phyloP scores from a whole-genome alignment of 129 eudicot genomes.

The Flaveria brownii region DNA sequence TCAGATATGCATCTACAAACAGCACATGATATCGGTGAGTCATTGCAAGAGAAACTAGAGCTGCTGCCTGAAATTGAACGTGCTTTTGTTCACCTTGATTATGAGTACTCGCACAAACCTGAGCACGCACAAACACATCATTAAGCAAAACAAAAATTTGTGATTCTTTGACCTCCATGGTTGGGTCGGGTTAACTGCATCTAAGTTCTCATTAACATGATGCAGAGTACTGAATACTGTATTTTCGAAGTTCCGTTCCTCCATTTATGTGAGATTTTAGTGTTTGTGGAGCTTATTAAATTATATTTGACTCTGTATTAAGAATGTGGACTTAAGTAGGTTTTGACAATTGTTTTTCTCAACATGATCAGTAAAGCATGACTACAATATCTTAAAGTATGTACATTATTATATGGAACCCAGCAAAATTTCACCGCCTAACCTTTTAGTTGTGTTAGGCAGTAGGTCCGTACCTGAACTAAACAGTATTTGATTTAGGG shows the following conservation, averaged over 20 bases:
- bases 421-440: too few species aligned
- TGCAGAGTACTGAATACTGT: background rate
- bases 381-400: too few species aligned
- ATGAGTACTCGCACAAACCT: conserved; percentile 71
- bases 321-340: background rate
- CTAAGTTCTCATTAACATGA: conserved; percentile 16
- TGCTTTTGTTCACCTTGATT: conserved; percentile 79
- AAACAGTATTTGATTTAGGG: too few species aligned
- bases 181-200: conserved; percentile 2
- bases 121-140: conserved; percentile 70
- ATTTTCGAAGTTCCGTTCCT: background rate
- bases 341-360: background rate
- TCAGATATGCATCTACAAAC: conserved; percentile 66
- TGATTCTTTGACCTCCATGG: background rate
- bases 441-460: too few species aligned
- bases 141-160: background rate
- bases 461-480: too few species aligned
- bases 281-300: background rate
- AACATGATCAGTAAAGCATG: too few species aligned
- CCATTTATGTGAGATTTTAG: conserved; percentile 4
- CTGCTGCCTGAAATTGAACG: conserved; percentile 71
- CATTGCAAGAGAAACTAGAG: conserved; percentile 80
- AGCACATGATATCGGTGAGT: conserved; percentile 79
- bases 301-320: background rate
- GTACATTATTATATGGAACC: too few species aligned